Conservation (phyloP, 1,139 yeast genomes). For the Pneumocystis sp. region DNA sequence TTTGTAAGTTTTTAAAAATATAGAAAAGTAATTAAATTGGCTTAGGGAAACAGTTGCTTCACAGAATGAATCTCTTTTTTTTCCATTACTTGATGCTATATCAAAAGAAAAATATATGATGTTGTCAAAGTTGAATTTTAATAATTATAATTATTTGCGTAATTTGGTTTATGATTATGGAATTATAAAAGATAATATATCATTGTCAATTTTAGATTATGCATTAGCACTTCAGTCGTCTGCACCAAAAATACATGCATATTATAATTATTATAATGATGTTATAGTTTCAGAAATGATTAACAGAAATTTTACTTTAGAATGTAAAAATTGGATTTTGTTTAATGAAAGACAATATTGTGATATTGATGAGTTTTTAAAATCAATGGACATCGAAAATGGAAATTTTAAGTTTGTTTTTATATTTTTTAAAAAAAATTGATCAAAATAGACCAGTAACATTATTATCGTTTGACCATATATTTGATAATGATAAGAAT, state of each 20-base stretch:
- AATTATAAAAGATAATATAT: background rate
- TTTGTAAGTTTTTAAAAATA: background rate
- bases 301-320: slow-evolving; percentile 20
- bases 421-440: background rate
- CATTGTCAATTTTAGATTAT: background rate
- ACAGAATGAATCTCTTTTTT: slow-evolving; percentile 18
- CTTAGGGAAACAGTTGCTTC: background rate
- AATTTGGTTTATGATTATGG: background rate
- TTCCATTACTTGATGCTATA: slow-evolving; percentile 18
- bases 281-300: slow-evolving; percentile 21
- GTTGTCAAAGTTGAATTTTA: slow-evolving; percentile 34
- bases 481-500: slow-evolving; percentile 30
- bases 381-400: slow-evolving; percentile 34
- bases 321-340: slow-evolving; percentile 37
- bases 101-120: slow-evolving; percentile 22
- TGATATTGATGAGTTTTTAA: slow-evolving; percentile 52
- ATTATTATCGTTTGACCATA: slow-evolving; percentile 15
- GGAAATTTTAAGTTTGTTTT: slow-evolving; percentile 6
- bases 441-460: background rate
- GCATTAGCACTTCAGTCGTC: slow-evolving; percentile 33
- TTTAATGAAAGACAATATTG: slow-evolving; percentile 41
- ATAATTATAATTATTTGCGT: background rate
- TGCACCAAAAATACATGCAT: slow-evolving; percentile 52
- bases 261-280: slow-evolving; percentile 37
- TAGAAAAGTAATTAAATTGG: background rate